A percentile compares a stretch with the other conserved stretches of the same genome.
phyloP scores from a whole-genome alignment of 179 eudicot species.

The Silene coronaria region DNA sequence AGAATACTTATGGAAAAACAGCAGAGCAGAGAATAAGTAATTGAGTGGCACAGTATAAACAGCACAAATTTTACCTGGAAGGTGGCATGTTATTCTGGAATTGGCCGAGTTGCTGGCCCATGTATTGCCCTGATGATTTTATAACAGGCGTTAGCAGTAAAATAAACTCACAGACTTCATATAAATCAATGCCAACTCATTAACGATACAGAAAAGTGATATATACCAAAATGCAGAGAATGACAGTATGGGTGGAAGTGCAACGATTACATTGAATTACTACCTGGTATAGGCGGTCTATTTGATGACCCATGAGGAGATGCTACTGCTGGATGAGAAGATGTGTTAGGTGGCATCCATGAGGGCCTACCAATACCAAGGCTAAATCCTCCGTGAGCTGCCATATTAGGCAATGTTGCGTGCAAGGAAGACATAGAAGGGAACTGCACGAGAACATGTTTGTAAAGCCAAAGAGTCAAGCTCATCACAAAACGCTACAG shows the following conservation, averaged over 20 bases:
- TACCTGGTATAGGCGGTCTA: conserved; percentile 42
- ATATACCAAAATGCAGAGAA: neutral
- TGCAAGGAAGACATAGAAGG: conserved; percentile 72
- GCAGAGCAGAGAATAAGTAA: neutral
- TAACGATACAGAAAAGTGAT: neutral
- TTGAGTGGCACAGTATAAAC: neutral
- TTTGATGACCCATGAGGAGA: conserved; percentile 42
- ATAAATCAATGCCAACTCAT: neutral
- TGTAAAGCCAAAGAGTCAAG: conserved; percentile 1
- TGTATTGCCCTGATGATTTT: conserved; percentile 47
- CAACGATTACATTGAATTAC: neutral
- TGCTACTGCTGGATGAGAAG: conserved; percentile 40
- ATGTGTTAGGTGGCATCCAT: conserved; percentile 41
- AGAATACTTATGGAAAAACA: neutral
- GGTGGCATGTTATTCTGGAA: conserved; percentile 36
- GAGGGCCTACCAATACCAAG: conserved; percentile 35
- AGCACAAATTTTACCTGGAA: conserved; percentile 38
- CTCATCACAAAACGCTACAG: neutral
- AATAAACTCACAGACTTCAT: conserved; percentile 4
- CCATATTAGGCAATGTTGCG: conserved; percentile 51
- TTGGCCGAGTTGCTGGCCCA: conserved; percentile 39
- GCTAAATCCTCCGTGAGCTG: conserved; percentile 42
- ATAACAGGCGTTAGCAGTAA: conserved; percentile 16
- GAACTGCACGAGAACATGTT: conserved; percentile 42
- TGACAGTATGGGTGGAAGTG: neutral